Evolutionary conservation across 352 stramenopile genomes (phyloP).

Genomic region (Detonula confervacea): DNA sequence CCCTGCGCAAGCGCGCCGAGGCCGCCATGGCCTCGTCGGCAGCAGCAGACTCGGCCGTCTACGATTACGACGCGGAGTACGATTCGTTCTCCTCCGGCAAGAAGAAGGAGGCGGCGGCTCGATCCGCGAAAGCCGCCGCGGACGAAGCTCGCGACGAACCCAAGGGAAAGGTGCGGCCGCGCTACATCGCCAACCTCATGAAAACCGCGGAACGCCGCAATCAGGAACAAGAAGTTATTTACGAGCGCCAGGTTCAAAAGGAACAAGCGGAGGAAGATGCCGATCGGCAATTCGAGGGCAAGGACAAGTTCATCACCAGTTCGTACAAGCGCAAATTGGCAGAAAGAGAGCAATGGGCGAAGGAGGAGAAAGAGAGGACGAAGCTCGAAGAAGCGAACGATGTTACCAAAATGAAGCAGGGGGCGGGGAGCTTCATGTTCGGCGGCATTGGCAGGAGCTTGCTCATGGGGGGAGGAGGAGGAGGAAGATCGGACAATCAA

Average conservation of each 20-base stretch:
- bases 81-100: constrained; percentile 50
- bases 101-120: constrained; percentile 19
- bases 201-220: constrained; percentile 62
- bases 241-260: constrained; percentile 70
- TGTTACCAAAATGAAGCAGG: constrained; percentile 52
- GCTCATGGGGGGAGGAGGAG: constrained; percentile 21
- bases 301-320: constrained; percentile 81
- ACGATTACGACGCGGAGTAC: constrained; percentile 72
- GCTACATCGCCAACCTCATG: constrained; percentile 73
- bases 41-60: constrained; percentile 12
- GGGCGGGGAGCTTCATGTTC: constrained; percentile 41
- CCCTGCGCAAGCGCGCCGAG: constrained; percentile 62
- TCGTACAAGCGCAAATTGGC: constrained; percentile 76
- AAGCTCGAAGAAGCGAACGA: constrained; percentile 68
- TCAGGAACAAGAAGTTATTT: constrained; percentile 72
- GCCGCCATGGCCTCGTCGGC: constrained; percentile 36
- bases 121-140: constrained; percentile 1
- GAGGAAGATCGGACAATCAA: neutral
- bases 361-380: constrained; percentile 56
- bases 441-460: constrained; percentile 45
- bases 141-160: neutral
- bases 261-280: constrained; percentile 67
- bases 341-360: constrained; percentile 75
- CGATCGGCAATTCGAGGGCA: constrained; percentile 57
- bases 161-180: constrained; percentile 42